Conservation (phyloP, 2,329 filamentous ascomycete species). For the Periconia macrospinosa region DNA sequence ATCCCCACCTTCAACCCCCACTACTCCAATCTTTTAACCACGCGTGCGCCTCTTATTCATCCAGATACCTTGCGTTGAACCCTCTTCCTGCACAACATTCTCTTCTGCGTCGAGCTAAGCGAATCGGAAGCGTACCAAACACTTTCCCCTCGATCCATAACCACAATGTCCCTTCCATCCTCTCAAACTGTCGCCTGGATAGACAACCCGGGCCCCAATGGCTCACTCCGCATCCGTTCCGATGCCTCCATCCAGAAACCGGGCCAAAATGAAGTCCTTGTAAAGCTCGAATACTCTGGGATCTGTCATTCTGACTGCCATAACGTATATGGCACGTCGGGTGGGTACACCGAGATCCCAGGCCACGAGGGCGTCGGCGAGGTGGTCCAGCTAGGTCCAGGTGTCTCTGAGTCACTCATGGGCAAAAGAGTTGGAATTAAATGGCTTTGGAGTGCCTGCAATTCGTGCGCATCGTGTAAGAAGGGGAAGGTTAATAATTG, state of each 20-base stretch:
- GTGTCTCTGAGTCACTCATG: conserved; percentile 29
- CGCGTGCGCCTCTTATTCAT: too few species aligned
- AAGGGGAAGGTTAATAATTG: conserved; percentile 47
- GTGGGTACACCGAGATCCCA: conserved; percentile 49
- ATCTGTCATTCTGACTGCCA: conserved; percentile 54
- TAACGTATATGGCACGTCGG: conserved; percentile 46
- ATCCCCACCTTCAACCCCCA: too few species aligned
- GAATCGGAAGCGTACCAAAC: too few species aligned
- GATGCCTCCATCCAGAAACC: conserved; percentile 44
- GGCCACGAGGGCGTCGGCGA: conserved; percentile 52
- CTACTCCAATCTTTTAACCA: too few species aligned
- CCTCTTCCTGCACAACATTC: not conserved
- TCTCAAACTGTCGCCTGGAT: conserved; percentile 43
- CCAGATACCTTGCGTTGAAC: not conserved
- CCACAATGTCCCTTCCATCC: conserved; percentile 22
- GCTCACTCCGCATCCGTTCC: conserved; percentile 39
- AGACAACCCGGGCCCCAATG: conserved; percentile 36
- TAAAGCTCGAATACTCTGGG: conserved; percentile 52
- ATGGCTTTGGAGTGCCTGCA: conserved; percentile 50
- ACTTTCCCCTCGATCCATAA: not conserved
- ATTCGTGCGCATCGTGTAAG: conserved; percentile 40
- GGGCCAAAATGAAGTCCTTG: conserved; percentile 45
- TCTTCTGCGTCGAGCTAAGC: not conserved
- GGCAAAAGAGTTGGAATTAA: conserved; percentile 48
- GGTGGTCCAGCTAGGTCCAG: conserved; percentile 42